Evolutionary conservation across 371 early-diverging fungal genomes (phyloP), one percentile per base, ranked within the genome.

Genomic region (Blastocladiella emersonii): DNA sequence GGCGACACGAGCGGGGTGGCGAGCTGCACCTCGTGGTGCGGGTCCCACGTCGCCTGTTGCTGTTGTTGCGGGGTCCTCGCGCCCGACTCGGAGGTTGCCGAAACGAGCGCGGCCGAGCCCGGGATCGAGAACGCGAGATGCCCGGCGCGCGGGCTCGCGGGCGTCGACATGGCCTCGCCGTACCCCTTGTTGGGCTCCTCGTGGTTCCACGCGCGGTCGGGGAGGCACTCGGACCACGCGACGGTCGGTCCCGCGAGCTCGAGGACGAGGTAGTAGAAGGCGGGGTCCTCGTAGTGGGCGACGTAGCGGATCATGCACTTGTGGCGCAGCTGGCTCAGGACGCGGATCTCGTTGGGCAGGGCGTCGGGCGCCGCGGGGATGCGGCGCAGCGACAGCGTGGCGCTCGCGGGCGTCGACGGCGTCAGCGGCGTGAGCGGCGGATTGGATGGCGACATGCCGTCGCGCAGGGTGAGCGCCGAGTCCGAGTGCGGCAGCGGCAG

Each of bases 191-290:
- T 12, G 15, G 53, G 53, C 0, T 8, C 30, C 32, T 51, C 53
- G 30, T 15, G 13, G 32, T 51, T 51, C 53, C 53, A 51, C 17
- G 53, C 53, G 32, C 30, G 53, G 32, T 51, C 53, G 32, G 30
- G 30, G 15, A 13, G 30, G 32, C 15, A 8, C 43, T 59, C 59
- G 35, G 41, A 41, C 59, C 59, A 59, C 3, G 59, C 41, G 3
- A 59, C 59, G 0, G 7, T 4, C 43, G 59, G 59, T 27, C 59
- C 59, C 25, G 37, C 41, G 25, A 59, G 44, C 15, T 59, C 59
- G 8, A 43, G n/a, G 19, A 59, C 37, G 15, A 59, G 44, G 44
- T 59, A 59, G 32, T 41, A 59, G 37, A 59, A 59, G 15, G 25
- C 25, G 15, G 8, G 25, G 32, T 59, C 59, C 12, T 12, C 19